Conservation (phyloP, 805 yeast genomes). For the Saccharomycopsis selenospora region DNA sequence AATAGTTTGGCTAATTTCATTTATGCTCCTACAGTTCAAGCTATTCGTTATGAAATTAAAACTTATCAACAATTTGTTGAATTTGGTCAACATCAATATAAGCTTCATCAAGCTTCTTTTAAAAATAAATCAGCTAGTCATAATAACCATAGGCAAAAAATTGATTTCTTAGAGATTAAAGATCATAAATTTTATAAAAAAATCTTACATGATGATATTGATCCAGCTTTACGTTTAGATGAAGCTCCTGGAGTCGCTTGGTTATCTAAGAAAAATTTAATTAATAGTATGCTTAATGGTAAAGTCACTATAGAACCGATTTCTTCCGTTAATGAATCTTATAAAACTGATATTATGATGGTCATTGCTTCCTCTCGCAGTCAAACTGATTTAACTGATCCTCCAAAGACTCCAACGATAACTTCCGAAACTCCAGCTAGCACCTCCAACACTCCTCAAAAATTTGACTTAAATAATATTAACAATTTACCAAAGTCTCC, state of each 20-base stretch:
- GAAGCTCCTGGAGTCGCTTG: slow-evolving; percentile 55
- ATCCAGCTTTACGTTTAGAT: slow-evolving; percentile 34
- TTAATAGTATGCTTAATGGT: slow-evolving; percentile 68
- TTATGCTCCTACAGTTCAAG: slow-evolving; percentile 21
- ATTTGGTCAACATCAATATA: slow-evolving; percentile 16
- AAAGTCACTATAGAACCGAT: slow-evolving; percentile 80
- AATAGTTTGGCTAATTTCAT: slow-evolving; percentile 11
- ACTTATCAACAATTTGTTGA: slow-evolving; percentile 11
- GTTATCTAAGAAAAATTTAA: slow-evolving; percentile 52
- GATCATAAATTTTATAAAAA: slow-evolving; percentile 48
- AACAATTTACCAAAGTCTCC: slow-evolving; percentile 20
- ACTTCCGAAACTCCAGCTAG: not conserved
- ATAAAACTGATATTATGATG: slow-evolving; percentile 16
- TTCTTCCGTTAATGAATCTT: slow-evolving; percentile 68
- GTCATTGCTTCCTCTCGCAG: not conserved
- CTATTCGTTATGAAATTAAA: slow-evolving; percentile 19
- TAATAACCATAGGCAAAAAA: slow-evolving; percentile 4
- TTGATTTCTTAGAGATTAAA: slow-evolving; percentile 14
- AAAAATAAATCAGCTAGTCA: not conserved
- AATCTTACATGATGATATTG: slow-evolving; percentile 51
- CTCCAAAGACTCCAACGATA: not conserved
- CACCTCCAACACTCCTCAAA: slow-evolving; percentile 7
- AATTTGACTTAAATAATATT: slow-evolving; percentile 1
- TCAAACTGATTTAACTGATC: not conserved
- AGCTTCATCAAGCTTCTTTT: slow-evolving; percentile 7